Base-by-base conservation (phyloP, 2,329 filamentous ascomycete genomes). In the Cytospora leucostoma region DNA sequence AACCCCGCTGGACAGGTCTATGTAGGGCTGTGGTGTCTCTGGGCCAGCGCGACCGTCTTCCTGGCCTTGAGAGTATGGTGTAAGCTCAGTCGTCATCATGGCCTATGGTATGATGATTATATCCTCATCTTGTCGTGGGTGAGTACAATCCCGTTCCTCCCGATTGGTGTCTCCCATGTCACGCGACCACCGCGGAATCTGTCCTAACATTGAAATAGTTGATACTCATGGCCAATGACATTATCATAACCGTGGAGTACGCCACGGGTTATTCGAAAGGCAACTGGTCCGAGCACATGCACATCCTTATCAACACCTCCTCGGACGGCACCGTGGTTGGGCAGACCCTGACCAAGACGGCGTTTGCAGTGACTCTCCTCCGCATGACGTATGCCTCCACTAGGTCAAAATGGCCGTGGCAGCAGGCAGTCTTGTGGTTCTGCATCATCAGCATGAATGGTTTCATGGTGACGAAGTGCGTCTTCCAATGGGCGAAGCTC, bases 201-300 rank as follows among this genome's bases (percentile, higher is more conserved):
- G 33, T 19, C 53, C 19, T 13, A 13, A 32, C 37, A 44, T 35
- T n/a, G 8, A 15, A 2, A 11, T 50, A 80, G 80, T 33, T 74
- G 8, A 68, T 82, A 4, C 73, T 81, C 4, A 70, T 79, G n/a
- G 70, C 71, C 44, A 82, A 79, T 69, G 76, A 83, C 65, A 76
- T 70, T 55, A 68, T 83, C 17, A 82, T 82, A 60, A 70, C 78
- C 1, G 66, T 77, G 55, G 73, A 83, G 63, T 83, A 79, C 62
- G 79, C 77, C 7, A 82, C 77, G 8, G 81, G 80, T 57, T 83
- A 83, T 65, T 76, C 81, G 6, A 70, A 73, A 1, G 70, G 78
- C n/a, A 68, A 72, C 19, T 84, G 81, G 81, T 77, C 80, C 63
- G 79, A 82, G 65, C 76, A 75, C 60, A 83, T 83, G 80, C 79